Evolutionary conservation across 768 basidiomycete species (phyloP), one percentile per base, ranked within the genome.

Genomic region (Harrya chromipes): DNA sequence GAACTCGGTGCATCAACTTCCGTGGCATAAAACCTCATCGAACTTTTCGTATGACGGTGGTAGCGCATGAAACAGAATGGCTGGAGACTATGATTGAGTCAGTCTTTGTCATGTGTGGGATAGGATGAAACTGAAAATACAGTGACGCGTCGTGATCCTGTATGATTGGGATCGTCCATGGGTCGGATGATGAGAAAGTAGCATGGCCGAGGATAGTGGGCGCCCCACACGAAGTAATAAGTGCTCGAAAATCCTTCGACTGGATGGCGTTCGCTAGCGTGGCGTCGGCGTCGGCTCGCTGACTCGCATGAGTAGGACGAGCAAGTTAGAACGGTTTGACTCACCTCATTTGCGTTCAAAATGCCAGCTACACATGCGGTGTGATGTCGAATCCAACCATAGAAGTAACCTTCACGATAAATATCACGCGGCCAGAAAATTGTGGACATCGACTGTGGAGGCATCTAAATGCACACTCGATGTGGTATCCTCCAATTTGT

Each of bases 1-100:
- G 34, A 27, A 58, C 67, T 54, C 34, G 68, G 62, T 12, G 59
- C 51, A 10, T 72, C 60, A 4, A 68, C 63, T 42, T 75, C 70
- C 19, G 86, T 63, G 0, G 80, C 67, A 57, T 90, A 84, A 54
- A 85, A 88, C n/a, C 85, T 77, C 50, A 88, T 69, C 4, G 81
- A 79, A 6, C 68, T 64, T 16, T 71, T 65, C n/a, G 73, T 62
- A 34, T 85, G 84, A 12, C 80, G 76, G 39, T 67, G 63, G 60
- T 85, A 88, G 43, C 74, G 70, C 34, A 84, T 71, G 33, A 80
- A 49, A 49, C 62, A 53, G 57, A 60, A 41, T 13, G 67, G 57
- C 14, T 27, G 37, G 26, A 39, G 33, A 29, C 57, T 63, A 23
- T 34, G 7, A n/a, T 36, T 33, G 39, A 14, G 33, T 61, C 46